A percentile compares a stretch with the other conserved stretches of the same genome.
Conservation (phyloP, 2,329 filamentous ascomycete genomes). For the Fusarium sp. region DNA sequence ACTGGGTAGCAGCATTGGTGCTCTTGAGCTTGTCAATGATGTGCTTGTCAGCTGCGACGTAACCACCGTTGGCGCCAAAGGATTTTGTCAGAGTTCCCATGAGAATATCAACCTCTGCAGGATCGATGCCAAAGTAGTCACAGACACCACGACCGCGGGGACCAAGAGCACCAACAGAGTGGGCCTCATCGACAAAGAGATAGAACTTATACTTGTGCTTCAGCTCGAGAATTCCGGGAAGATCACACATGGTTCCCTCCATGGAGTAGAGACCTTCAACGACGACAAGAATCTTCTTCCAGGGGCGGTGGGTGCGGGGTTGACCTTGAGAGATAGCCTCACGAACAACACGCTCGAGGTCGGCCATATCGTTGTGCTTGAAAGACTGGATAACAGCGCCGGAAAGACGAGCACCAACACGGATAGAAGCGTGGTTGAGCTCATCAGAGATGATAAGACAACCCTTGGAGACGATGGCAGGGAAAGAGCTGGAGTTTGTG, state of each 20-base stretch:
- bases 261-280: constrained; percentile 99
- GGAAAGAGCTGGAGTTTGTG: constrained; percentile 93
- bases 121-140: constrained; percentile 95
- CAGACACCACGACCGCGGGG: constrained; percentile 91
- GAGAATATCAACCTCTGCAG: constrained; percentile 88
- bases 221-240: constrained; percentile 87
- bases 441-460: constrained; percentile 96
- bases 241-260: constrained; percentile 98
- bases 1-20: constrained; percentile 86
- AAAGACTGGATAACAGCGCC: constrained; percentile 96
- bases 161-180: constrained; percentile 93
- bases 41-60: constrained; percentile 87
- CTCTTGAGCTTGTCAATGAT: constrained; percentile 92
- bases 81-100: constrained; percentile 99
- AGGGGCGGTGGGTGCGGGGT: constrained; percentile 96
- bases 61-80: constrained; percentile 97
- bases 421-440: constrained; percentile 97
- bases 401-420: constrained; percentile 91
- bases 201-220: constrained; percentile 98
- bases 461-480: constrained; percentile 90
- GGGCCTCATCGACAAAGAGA: constrained; percentile 95
- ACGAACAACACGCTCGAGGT: constrained; percentile 86
- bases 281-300: constrained; percentile 98
- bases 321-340: constrained; percentile 97
- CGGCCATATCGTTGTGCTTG: constrained; percentile 95